These are phyloP conservation scores for Exophiala xenobiotica DNA, from an alignment of 2,329 filamentous ascomycete species.

Conservation along the genomic window DNA sequence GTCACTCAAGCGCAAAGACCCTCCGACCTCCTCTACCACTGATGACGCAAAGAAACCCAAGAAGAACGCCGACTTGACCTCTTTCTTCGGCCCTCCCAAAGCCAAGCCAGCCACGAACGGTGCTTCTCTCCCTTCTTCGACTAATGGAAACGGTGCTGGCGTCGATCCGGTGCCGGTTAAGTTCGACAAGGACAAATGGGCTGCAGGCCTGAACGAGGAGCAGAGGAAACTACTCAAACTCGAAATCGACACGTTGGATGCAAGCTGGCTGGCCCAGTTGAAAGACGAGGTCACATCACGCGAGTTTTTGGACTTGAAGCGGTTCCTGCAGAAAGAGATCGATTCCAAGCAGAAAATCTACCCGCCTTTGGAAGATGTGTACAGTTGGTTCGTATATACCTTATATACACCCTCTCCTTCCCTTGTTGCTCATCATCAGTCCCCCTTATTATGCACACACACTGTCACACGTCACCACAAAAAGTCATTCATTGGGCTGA, in stretches of 20 bases:
- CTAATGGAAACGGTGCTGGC: conserved; percentile 30
- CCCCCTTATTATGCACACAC: too few species aligned
- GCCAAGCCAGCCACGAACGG: conserved; percentile 35
- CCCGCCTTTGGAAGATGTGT: conserved; percentile 83
- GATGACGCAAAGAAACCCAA: conserved; percentile 69
- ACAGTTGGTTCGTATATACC: too few species aligned
- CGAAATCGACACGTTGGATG: conserved; percentile 88
- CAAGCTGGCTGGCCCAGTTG: conserved; percentile 84
- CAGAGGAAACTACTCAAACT: conserved; percentile 79
- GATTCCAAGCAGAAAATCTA: conserved; percentile 75
- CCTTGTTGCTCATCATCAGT: background rate
- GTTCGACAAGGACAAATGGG: conserved; percentile 90
- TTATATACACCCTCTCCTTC: conserved; percentile 45
- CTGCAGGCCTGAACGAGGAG: conserved; percentile 73
- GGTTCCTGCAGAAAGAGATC: conserved; percentile 78
- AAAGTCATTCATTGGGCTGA: too few species aligned
- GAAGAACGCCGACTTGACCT: conserved; percentile 75
- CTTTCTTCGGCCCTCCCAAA: conserved; percentile 80
- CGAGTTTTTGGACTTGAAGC: conserved; percentile 84
- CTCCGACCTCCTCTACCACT: conserved; percentile 22
- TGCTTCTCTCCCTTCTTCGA: conserved; percentile 25
- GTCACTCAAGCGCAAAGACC: conserved; percentile 28
- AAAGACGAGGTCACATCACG: conserved; percentile 79
- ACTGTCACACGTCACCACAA: too few species aligned
- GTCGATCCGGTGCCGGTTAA: conserved; percentile 41